Percentiles rank a stretch among this genome's conserved stretches.
phyloP scores from a whole-genome alignment of 2,329 filamentous ascomycete genomes.

The Trichoderma endophyticum region DNA sequence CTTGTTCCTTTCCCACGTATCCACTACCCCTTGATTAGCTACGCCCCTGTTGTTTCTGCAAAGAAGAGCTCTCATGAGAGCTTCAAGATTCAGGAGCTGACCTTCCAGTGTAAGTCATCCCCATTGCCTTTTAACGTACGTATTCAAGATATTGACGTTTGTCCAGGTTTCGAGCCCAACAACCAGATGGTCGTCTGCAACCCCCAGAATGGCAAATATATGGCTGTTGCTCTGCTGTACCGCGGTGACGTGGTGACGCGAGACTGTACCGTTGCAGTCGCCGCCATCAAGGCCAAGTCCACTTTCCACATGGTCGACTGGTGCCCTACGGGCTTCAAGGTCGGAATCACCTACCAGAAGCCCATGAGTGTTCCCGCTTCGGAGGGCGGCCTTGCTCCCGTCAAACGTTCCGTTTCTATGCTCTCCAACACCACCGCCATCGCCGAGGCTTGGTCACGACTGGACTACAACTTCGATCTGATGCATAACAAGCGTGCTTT shows the following conservation, averaged over 20 bases:
- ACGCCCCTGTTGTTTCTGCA: slow-evolving; percentile 67
- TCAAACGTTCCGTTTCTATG: slow-evolving; percentile 66
- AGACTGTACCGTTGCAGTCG: slow-evolving; percentile 65
- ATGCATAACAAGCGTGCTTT: slow-evolving; percentile 78
- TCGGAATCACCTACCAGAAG: slow-evolving; percentile 73
- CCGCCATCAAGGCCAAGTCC: slow-evolving; percentile 65
- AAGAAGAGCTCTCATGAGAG: slow-evolving; percentile 80
- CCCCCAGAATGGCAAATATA: slow-evolving; percentile 72
- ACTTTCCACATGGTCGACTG: slow-evolving; percentile 73
- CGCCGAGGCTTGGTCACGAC: slow-evolving; percentile 68
- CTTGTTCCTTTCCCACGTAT: slow-evolving; percentile 71
- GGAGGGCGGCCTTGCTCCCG: slow-evolving; percentile 59
- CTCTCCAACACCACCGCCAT: slow-evolving; percentile 74
- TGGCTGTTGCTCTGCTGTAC: slow-evolving; percentile 70
- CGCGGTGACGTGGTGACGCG: slow-evolving; percentile 68
- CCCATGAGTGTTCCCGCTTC: slow-evolving; percentile 56
- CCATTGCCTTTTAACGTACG: slow-evolving; percentile 28
- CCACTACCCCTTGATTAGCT: slow-evolving; percentile 71
- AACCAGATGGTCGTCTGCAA: slow-evolving; percentile 78
- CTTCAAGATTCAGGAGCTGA: slow-evolving; percentile 79
- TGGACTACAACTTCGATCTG: slow-evolving; percentile 73
- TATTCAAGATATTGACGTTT: slow-evolving; percentile 22
- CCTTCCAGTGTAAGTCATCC: slow-evolving; percentile 61
- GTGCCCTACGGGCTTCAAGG: slow-evolving; percentile 74
- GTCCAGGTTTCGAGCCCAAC: slow-evolving; percentile 68